Base-by-base conservation (phyloP, 495 filamentous ascomycete species). In the Hypoxylon intermedium region DNA sequence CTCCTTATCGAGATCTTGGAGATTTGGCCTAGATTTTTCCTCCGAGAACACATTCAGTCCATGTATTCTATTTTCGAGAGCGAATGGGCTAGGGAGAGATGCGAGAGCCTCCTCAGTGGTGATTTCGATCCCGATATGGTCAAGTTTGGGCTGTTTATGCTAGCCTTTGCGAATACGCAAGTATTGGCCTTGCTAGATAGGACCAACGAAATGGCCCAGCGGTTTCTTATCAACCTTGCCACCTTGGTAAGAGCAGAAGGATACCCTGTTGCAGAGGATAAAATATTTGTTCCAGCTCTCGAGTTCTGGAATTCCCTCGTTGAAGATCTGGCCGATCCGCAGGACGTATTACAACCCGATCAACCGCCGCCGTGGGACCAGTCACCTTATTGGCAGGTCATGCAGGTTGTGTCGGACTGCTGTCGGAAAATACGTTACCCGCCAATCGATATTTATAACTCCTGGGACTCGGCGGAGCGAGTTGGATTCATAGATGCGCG, bases 301-400 rank as follows among this genome's bases (percentile, higher is more conserved):
- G 90, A 96, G 59, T 96, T 93, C 74, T 97, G 93, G 92, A 88
- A 81, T 9, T 82, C 80, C 2, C 88, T 85, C 56, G 81, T 86
- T 16, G 88, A 89, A 64, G 82, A 78, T 38, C 66, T 81, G 11
- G 75, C 82, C 72, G 58, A 61, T 21, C 71, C 76, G 2, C 75
- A 71, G n/a, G n/a, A n/a, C n/a, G n/a, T n/a, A 42, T 70, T 72
- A 4, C 74, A 66, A 31, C 63, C 67, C 44, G 55, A 51, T 45
- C 34, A 19, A 47, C 26, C 49, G 6, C 48, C 48, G 4, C 42
- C 48, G 19, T 77, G 75, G 72, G 68, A 70, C 37, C 71, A 71
- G 26, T 65, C 66, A 9, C 68, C 72, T 5, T 59, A 77, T 15
- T 64, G 69, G 33, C 74, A 73, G 42, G 67, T 89, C 21, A 77